Percentiles rank a stretch among this genome's conserved stretches.
phyloP scores from a whole-genome alignment of 768 basidiomycete genomes.

The Daedalea quercina region DNA sequence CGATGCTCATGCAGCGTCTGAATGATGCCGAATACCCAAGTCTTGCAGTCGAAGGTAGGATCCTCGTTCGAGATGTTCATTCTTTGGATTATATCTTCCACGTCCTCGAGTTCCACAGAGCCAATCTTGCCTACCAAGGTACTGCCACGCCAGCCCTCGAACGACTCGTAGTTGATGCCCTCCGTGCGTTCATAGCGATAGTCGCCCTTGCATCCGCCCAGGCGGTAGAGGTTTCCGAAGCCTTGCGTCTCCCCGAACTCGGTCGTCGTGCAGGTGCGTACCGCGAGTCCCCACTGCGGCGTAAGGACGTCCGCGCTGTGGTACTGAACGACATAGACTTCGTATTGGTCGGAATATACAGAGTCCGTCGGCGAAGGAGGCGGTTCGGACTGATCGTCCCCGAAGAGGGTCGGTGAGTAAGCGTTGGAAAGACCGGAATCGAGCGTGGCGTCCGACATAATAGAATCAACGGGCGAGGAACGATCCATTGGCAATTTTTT shows the following conservation, averaged over 20 bases:
- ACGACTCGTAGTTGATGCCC: not conserved
- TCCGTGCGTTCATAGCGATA: not conserved
- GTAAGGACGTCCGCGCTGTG: not conserved
- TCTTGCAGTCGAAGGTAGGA: not conserved
- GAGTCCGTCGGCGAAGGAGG: too few species aligned
- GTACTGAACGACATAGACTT: too few species aligned
- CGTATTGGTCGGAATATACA: too few species aligned
- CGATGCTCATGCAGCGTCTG: conserved; percentile 1
- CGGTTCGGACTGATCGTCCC: too few species aligned
- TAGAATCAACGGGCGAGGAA: too few species aligned
- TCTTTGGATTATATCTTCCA: not conserved
- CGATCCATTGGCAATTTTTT: too few species aligned
- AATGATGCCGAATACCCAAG: conserved; percentile 1
- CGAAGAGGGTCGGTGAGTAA: too few species aligned
- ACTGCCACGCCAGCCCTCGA: not conserved
- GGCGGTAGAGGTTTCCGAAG: conserved; percentile 5
- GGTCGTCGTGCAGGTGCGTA: not conserved
- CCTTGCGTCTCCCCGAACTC: not conserved
- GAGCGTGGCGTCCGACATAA: too few species aligned
- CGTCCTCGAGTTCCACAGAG: not conserved
- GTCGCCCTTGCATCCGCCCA: not conserved
- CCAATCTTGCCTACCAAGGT: not conserved
- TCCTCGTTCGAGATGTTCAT: not conserved
- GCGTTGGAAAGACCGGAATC: too few species aligned
- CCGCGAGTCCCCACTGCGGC: not conserved